These are phyloP conservation scores for Bolboschoenus planiculmis DNA, from an alignment of 176 grass and related monocot species.

Conservation along the genomic window DNA sequence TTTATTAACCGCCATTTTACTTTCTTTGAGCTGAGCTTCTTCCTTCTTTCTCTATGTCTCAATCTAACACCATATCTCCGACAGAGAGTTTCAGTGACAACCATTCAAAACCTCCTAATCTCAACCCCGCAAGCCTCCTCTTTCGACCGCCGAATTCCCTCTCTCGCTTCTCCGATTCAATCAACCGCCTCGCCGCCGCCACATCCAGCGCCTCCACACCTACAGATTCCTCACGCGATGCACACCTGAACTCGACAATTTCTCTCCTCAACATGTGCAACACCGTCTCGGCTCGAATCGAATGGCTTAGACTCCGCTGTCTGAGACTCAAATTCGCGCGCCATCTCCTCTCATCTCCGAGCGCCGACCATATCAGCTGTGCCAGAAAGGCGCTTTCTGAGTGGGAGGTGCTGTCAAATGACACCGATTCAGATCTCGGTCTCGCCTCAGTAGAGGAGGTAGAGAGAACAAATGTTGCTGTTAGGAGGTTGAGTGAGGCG, in stretches of 20 bases:
- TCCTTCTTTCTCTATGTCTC: background rate
- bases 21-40: background rate
- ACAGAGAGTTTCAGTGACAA: background rate
- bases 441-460: background rate
- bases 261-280: constrained; percentile 37
- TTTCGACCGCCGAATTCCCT: background rate
- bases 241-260: constrained; percentile 25
- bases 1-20: background rate
- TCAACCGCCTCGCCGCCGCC: constrained; percentile 17
- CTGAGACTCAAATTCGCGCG: constrained; percentile 21
- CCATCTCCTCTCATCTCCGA: background rate
- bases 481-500: constrained; percentile 13
- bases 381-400: constrained; percentile 22
- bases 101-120: background rate
- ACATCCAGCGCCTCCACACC: background rate
- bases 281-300: constrained; percentile 23
- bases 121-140: background rate
- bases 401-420: background rate
- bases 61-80: background rate
- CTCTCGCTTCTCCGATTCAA: constrained; percentile 4
- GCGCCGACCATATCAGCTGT: background rate
- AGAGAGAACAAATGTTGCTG: constrained; percentile 13
- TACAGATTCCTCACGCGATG: background rate
- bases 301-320: background rate
- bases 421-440: background rate